Conservation (phyloP, 225 moss, liverwort and hornwort genomes). For the Polytrichum commune region DNA sequence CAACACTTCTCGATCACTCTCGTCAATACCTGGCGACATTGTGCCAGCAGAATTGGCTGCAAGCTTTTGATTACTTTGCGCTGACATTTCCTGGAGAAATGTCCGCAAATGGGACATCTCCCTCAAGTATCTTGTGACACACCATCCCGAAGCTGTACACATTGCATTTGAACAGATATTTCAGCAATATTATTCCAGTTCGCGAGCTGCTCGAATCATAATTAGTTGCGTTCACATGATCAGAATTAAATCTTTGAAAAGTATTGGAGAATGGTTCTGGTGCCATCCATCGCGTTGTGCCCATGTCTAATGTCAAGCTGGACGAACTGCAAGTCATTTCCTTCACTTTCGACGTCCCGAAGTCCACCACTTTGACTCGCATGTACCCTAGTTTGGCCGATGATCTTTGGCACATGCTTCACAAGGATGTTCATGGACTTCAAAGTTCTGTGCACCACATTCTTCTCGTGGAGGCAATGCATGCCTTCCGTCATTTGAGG, state of each 20-base stretch:
- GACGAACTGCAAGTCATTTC: conserved; percentile 3
- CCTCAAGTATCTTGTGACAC: conserved; percentile 9
- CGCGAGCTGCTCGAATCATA: too few relatives aligned
- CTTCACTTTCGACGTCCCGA: background rate
- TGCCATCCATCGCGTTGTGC: conserved; percentile 19
- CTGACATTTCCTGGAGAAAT: too few relatives aligned
- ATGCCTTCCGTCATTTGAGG: conserved; percentile 3
- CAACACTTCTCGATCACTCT: conserved; percentile 10
- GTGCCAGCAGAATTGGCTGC: background rate
- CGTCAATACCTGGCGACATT: background rate
- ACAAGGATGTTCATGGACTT: conserved; percentile 9
- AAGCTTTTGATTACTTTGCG: background rate
- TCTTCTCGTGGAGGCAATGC: conserved; percentile 1
- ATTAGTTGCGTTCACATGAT: too few relatives aligned
- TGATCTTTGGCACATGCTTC: background rate
- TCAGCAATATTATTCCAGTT: too few relatives aligned
- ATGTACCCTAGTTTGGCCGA: background rate
- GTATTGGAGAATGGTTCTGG: background rate
- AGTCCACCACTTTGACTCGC: background rate
- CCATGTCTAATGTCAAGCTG: background rate
- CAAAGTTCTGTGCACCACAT: conserved; percentile 2
- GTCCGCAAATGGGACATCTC: conserved; percentile 1
- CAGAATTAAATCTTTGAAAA: background rate
- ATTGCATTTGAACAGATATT: conserved; percentile 10
- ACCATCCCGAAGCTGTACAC: conserved; percentile 25